Evolutionary conservation across 1,139 yeast genomes (phyloP).

Genomic region (Suhomyces kunorum): DNA sequence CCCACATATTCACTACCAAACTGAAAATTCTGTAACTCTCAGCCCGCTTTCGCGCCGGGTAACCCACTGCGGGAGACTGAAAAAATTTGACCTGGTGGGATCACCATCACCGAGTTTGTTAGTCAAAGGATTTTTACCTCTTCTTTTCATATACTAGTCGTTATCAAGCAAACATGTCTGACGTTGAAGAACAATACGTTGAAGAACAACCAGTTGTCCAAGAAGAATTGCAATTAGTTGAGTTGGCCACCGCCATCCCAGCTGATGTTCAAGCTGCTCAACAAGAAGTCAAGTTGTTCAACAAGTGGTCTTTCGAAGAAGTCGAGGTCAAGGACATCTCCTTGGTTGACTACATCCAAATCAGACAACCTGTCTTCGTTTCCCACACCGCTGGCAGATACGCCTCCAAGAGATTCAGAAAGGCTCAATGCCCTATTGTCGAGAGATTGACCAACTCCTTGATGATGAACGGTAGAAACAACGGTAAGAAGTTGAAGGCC

Average conservation of each 20-base stretch:
- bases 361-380: slow-evolving; percentile 96
- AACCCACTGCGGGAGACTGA: slow-evolving; percentile 11
- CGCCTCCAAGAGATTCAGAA: slow-evolving; percentile 99
- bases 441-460: slow-evolving; percentile 99
- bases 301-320: slow-evolving; percentile 99
- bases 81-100: slow-evolving; percentile 13
- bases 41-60: slow-evolving; percentile 13
- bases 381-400: slow-evolving; percentile 99
- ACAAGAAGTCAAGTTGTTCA: slow-evolving; percentile 95
- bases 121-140: slow-evolving; percentile 10
- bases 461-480: slow-evolving; percentile 99
- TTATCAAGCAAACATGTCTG: slow-evolving; percentile 41
- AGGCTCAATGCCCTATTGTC: slow-evolving; percentile 98
- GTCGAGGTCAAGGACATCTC: slow-evolving; percentile 98
- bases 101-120: slow-evolving; percentile 6
- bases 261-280: slow-evolving; percentile 96
- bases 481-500: slow-evolving; percentile 99
- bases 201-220: slow-evolving; percentile 71
- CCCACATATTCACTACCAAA: slow-evolving; percentile 16
- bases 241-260: slow-evolving; percentile 93
- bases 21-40: slow-evolving; percentile 6
- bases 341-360: slow-evolving; percentile 96
- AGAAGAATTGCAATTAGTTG: slow-evolving; percentile 76
- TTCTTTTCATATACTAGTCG: slow-evolving; percentile 13
- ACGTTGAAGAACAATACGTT: slow-evolving; percentile 52